Conservation (phyloP, 1,139 yeast genomes). For the Torulaspora globosa region DNA sequence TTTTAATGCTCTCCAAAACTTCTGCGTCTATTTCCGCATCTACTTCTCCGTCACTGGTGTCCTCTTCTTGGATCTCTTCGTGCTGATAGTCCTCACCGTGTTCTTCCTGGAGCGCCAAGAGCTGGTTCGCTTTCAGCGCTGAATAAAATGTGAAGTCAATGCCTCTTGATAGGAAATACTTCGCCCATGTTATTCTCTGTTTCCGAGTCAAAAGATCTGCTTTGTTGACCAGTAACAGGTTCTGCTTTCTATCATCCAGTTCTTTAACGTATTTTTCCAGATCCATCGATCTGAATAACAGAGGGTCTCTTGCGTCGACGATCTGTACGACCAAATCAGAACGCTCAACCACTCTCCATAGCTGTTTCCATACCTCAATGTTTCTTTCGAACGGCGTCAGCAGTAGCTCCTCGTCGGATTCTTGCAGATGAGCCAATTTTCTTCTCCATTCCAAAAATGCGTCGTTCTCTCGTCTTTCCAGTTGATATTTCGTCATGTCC, state of each 20-base stretch:
- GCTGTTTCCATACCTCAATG: constrained; percentile 96
- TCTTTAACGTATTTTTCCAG: constrained; percentile 80
- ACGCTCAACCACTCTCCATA: constrained; percentile 97
- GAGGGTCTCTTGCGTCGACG: constrained; percentile 95
- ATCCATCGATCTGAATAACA: constrained; percentile 84
- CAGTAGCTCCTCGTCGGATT: constrained; percentile 64
- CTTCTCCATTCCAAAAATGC: constrained; percentile 94
- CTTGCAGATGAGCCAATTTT: constrained; percentile 78
- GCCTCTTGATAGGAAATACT: constrained; percentile 61
- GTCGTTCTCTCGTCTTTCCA: constrained; percentile 84
- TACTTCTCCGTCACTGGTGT: constrained; percentile 38
- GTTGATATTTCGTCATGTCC: constrained; percentile 65
- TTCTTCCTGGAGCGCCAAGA: constrained; percentile 56
- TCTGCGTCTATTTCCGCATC: constrained; percentile 39
- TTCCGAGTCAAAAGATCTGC: constrained; percentile 78
- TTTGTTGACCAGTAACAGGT: constrained; percentile 82
- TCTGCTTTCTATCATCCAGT: constrained; percentile 64
- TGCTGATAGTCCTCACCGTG: constrained; percentile 36
- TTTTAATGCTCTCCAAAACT: constrained; percentile 51
- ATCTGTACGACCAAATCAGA: constrained; percentile 93
- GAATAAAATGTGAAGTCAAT: constrained; percentile 90
- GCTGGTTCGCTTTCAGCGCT: constrained; percentile 76
- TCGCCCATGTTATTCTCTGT: constrained; percentile 86
- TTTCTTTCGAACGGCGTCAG: constrained; percentile 97
- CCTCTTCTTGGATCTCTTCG: constrained; percentile 36